Evolutionary conservation across 495 filamentous ascomycete species (phyloP).

Genomic region (Penicillium dipodomyicola): DNA sequence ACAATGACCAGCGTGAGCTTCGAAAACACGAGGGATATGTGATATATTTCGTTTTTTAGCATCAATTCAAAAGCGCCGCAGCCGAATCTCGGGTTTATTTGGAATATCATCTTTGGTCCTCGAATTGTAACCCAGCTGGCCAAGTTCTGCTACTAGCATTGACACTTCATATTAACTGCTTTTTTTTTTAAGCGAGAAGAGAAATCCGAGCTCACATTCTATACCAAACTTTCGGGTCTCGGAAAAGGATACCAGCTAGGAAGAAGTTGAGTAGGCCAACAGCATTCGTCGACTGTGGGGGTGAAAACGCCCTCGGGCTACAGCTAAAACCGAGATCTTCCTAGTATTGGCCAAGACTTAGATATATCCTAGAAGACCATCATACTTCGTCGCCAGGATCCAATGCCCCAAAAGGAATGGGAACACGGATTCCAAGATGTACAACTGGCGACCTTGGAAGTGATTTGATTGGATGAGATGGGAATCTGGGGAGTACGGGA

Average conservation of each 20-base stretch:
- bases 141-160: neutral
- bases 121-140: neutral
- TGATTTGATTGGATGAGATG: neutral
- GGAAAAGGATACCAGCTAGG: no score
- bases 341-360: neutral
- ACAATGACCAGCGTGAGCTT: neutral
- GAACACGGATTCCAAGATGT: neutral
- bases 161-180: neutral
- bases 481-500: neutral
- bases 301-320: no score
- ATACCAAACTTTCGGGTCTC: no score
- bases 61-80: neutral
- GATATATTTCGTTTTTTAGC: neutral
- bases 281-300: no score
- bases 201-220: no score
- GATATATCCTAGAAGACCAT: neutral
- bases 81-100: neutral
- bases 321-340: no score
- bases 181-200: no score
- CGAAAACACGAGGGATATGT: neutral
- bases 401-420: neutral
- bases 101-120: neutral
- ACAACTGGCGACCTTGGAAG: neutral
- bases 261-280: no score
- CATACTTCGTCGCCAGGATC: neutral